Base-by-base conservation (phyloP, 2,329 filamentous ascomycete genomes). In the Diplocarpon mali region DNA sequence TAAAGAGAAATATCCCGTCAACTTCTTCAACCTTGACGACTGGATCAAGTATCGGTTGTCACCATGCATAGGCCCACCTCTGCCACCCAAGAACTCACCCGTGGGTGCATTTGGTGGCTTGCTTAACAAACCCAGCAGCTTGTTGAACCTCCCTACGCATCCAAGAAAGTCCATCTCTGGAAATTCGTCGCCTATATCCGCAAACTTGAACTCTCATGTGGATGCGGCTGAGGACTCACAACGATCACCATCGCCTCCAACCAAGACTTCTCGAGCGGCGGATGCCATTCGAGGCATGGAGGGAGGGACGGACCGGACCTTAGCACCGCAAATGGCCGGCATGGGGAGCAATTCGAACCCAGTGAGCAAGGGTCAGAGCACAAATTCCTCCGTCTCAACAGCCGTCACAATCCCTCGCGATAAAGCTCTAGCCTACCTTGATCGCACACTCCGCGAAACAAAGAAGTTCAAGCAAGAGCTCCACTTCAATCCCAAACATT, bases 1-100 rank as follows among this genome's bases (percentile, higher is more conserved):
- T 0, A 81, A 82, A 48, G 81, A 93, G 58, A 75, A 84, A 51
- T 93, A 90, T 57, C 79, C 73, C 0, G 72, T 95, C 32, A 80
- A 95, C 62, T 95, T 95, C 61, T 93, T 88, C 64, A 72, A 90
- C 56, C 68, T 79, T 0, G 70, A 85, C 12, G 78, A 79, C 42
- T 96, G 90, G 89, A 76, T 83, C 44, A 81, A 84, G 50, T 79
- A 86, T 62, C 74, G 78, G 27, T 71, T 86, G 8, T 90, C 85
- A 2, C 89, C 89, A 0, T 92, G 84, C 59, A 75, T 93, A 35
- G 71, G 66, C 46, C 71, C 78, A 0, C 69, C 81, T 2, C 64
- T 88, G 0, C 83, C 83, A 1, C 68, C 80, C 64, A 71, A 56
- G 62, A 67, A 46, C 54, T 65, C 31, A 56, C 53, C 50, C 13